phyloP scores from a whole-genome alignment of 306 rosid species.

The Rubus idaeus region DNA sequence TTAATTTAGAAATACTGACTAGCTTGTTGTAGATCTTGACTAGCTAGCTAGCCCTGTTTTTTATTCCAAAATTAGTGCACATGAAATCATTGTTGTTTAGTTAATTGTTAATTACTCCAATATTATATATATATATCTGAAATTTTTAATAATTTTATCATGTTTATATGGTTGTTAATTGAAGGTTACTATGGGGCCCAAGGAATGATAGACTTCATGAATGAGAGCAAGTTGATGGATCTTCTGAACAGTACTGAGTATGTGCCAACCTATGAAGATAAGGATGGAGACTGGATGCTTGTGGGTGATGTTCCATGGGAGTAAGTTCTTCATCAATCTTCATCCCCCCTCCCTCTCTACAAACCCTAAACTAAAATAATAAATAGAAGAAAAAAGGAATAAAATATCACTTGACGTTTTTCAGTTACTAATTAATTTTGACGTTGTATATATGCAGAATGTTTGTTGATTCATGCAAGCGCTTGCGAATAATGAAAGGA shows the following conservation, averaged over 20 bases:
- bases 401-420: not conserved
- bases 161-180: conserved; percentile 19
- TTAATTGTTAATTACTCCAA: not conserved
- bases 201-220: conserved; percentile 99
- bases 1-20: not conserved
- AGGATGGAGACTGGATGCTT: conserved; percentile 99
- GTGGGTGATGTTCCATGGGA: conserved; percentile 99
- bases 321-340: conserved; percentile 51
- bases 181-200: conserved; percentile 91
- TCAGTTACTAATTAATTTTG: not conserved
- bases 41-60: not conserved
- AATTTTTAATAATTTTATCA: not conserved
- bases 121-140: not conserved
- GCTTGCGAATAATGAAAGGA: conserved; percentile 95
- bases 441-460: conserved; percentile 49
- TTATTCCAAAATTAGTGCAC: conserved; percentile 2
- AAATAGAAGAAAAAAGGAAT: not conserved
- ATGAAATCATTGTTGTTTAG: not conserved
- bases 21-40: conserved; percentile 1
- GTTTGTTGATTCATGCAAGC: conserved; percentile 99
- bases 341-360: not conserved
- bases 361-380: conserved; percentile 16
- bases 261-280: conserved; percentile 98
- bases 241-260: conserved; percentile 96
- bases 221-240: conserved; percentile 98